Conservation (phyloP, 495 filamentous ascomycete species). For the Podospora bellae-mahoneyi region DNA sequence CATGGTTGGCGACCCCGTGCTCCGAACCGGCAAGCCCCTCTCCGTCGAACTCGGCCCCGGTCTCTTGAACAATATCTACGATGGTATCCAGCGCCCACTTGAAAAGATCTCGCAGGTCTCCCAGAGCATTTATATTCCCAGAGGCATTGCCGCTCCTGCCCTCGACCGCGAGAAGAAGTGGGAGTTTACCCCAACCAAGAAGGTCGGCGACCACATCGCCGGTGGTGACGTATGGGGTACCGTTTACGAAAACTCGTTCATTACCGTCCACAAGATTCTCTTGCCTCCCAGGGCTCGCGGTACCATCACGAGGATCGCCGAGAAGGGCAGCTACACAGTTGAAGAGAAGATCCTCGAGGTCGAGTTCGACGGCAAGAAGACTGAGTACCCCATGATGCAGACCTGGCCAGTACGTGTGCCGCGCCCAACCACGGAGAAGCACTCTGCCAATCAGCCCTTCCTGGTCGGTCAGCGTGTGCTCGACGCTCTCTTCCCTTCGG, state of each 20-base stretch:
- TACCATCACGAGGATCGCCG: constrained; percentile 84
- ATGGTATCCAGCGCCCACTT: constrained; percentile 95
- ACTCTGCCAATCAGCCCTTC: constrained; percentile 81
- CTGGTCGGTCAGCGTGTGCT: constrained; percentile 95
- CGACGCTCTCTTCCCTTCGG: constrained; percentile 95
- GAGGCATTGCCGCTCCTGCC: constrained; percentile 85
- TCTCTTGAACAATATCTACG: constrained; percentile 98
- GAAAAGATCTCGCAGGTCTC: constrained; percentile 72
- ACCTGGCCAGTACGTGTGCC: constrained; percentile 98
- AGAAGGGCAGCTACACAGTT: constrained; percentile 88
- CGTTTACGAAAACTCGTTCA: constrained; percentile 93
- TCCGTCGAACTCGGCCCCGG: constrained; percentile 97
- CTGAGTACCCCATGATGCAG: constrained; percentile 95
- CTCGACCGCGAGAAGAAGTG: constrained; percentile 86
- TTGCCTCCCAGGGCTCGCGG: constrained; percentile 88
- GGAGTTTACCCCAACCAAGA: constrained; percentile 88
- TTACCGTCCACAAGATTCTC: constrained; percentile 91
- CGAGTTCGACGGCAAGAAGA: constrained; percentile 95
- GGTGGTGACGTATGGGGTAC: constrained; percentile 92
- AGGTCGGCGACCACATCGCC: constrained; percentile 94
- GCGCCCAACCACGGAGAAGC: constrained; percentile 83
- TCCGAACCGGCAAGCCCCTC: constrained; percentile 86
- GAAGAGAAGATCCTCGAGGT: constrained; percentile 92
- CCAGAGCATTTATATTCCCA: constrained; percentile 92
- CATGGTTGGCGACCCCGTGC: constrained; percentile 91